Conservation (phyloP, 768 basidiomycete species). For the Boletus subparvulus region DNA sequence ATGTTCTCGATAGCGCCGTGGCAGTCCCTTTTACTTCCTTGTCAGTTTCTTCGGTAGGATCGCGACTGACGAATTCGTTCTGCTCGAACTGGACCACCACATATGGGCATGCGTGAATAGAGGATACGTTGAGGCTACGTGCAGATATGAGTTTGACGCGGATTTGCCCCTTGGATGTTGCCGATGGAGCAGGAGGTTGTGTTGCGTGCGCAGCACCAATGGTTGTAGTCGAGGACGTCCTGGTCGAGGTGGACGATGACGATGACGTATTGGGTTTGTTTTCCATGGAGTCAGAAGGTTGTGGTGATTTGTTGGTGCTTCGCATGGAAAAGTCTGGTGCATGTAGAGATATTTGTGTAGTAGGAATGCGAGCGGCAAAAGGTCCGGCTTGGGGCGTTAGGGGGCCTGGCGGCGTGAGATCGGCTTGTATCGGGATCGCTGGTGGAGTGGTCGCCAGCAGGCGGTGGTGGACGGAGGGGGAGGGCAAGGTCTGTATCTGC, state of each 20-base stretch:
- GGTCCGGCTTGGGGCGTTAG: constrained; percentile 47
- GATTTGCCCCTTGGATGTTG: constrained; percentile 68
- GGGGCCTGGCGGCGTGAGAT: constrained; percentile 44
- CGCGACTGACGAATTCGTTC: constrained; percentile 94
- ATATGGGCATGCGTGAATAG: constrained; percentile 72
- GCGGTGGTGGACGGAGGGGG: constrained; percentile 31
- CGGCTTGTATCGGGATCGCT: constrained; percentile 27
- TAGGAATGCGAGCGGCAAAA: constrained; percentile 54
- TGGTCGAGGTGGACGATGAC: constrained; percentile 40
- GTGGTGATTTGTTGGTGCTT: constrained; percentile 45
- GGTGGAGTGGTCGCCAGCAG: constrained; percentile 25
- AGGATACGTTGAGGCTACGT: constrained; percentile 72
- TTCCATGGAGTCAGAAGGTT: constrained; percentile 33
- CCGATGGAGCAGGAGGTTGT: constrained; percentile 32
- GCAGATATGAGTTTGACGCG: constrained; percentile 96
- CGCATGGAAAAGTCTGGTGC: constrained; percentile 84
- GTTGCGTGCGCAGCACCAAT: constrained; percentile 20
- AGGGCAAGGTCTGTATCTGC: constrained; percentile 10
- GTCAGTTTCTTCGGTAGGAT: constrained; percentile 81
- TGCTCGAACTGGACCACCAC: constrained; percentile 98
- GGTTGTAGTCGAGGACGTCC: constrained; percentile 32
- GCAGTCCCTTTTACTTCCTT: constrained; percentile 87
- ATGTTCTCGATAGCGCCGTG: constrained; percentile 52
- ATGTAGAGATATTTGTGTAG: constrained; percentile 73
- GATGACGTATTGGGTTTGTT: constrained; percentile 40